A percentile compares a stretch with the other conserved stretches of the same genome.
These are phyloP conservation scores for Rhizopogon sp. DNA, from an alignment of 768 basidiomycete species.

Conservation along the genomic window DNA sequence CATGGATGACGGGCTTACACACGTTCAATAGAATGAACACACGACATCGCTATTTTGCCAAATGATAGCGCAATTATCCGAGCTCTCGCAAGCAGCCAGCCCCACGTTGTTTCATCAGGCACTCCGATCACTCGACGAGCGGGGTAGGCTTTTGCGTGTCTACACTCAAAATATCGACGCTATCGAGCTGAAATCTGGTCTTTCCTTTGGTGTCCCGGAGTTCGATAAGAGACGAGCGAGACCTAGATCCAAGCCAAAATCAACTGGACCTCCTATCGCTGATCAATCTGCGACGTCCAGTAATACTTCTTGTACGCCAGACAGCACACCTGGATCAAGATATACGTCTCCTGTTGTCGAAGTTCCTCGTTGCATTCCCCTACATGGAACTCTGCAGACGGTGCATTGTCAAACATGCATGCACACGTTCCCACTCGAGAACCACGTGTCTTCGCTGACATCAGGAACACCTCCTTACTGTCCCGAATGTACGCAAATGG, in stretches of 20 bases:
- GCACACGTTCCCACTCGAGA: conserved; percentile 59
- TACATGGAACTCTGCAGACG: conserved; percentile 80
- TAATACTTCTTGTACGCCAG: conserved; percentile 12
- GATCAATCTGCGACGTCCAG: conserved; percentile 10
- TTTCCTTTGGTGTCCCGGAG: conserved; percentile 80
- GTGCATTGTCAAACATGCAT: conserved; percentile 82
- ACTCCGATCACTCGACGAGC: conserved; percentile 69
- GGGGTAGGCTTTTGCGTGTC: conserved; percentile 73
- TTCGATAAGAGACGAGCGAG: conserved; percentile 55
- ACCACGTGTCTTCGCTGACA: conserved; percentile 55
- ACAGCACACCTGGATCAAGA: conserved; percentile 25
- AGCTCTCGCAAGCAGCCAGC: conserved; percentile 61
- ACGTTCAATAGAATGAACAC: conserved; percentile 52
- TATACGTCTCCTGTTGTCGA: conserved; percentile 50
- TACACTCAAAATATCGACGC: conserved; percentile 96
- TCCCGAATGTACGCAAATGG: conserved; percentile 70
- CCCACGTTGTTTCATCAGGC: conserved; percentile 81
- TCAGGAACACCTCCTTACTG: conserved; percentile 68
- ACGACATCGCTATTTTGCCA: conserved; percentile 78
- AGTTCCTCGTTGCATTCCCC: conserved; percentile 79
- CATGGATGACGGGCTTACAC: conserved; percentile 14
- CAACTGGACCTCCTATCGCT: conserved; percentile 12
- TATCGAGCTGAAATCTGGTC: conserved; percentile 81
- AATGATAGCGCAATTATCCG: conserved; percentile 83
- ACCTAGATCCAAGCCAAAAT: conserved; percentile 42